Evolutionary conservation across 1,139 yeast genomes (phyloP).

Genomic region (Trichomonascaceae sp.): DNA sequence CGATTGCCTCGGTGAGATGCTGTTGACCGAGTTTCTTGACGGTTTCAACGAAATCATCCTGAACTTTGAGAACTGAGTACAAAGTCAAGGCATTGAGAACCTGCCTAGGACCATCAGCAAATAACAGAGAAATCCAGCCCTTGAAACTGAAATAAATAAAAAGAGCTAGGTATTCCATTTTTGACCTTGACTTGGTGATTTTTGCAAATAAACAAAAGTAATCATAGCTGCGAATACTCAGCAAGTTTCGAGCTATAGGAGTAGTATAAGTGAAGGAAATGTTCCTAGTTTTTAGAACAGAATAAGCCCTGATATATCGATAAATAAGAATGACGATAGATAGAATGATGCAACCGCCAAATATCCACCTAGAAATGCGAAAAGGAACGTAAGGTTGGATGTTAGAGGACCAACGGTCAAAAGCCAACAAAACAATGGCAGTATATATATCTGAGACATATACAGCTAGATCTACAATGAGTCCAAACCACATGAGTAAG

Average conservation of each 20-base stretch:
- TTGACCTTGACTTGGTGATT: conserved; percentile 56
- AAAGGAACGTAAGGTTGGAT: conserved; percentile 53
- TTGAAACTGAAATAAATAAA: conserved; percentile 62
- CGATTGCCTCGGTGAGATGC: conserved; percentile 60
- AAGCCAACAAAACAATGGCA: conserved; percentile 66
- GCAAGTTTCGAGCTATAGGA: conserved; percentile 52
- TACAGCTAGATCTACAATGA: conserved; percentile 51
- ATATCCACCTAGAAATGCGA: conserved; percentile 70
- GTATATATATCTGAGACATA: conserved; percentile 75
- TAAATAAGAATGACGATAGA: conserved; percentile 55
- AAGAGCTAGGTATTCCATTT: conserved; percentile 63
- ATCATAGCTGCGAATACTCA: conserved; percentile 53
- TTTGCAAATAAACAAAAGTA: conserved; percentile 68
- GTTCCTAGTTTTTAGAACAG: conserved; percentile 53
- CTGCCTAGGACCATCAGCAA: conserved; percentile 89
- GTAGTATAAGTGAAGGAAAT: conserved; percentile 70
- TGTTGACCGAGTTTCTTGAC: conserved; percentile 53
- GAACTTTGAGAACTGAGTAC: conserved; percentile 44
- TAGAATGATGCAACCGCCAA: conserved; percentile 78
- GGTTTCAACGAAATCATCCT: conserved; percentile 46
- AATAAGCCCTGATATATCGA: conserved; percentile 56
- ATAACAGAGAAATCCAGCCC: conserved; percentile 54
- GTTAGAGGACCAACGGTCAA: conserved; percentile 64
- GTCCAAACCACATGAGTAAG: conserved; percentile 44
- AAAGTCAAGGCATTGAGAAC: conserved; percentile 73